A percentile compares a stretch with the other conserved stretches of the same genome.
Evolutionary conservation across 192 early-diverging fungal species (phyloP).

Genomic region (Chytriomyces sp.): DNA sequence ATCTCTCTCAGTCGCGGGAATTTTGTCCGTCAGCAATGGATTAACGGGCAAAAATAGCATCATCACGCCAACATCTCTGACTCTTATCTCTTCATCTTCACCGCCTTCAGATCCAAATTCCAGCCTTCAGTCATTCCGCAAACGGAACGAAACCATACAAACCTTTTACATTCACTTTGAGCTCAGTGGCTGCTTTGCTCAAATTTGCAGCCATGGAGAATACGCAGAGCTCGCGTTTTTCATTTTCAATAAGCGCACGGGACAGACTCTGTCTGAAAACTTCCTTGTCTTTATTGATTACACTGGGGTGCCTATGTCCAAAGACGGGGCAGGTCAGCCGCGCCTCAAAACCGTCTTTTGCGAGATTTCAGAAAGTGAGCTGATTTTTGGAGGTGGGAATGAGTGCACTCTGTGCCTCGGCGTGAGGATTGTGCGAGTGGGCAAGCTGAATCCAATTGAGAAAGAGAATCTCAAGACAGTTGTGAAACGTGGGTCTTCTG

Average conservation of each 20-base stretch:
- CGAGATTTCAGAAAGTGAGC: conserved; percentile 42
- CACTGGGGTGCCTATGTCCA: conserved; percentile 55
- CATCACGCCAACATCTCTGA: neutral
- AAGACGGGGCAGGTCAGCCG: conserved; percentile 33
- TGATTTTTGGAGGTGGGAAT: neutral
- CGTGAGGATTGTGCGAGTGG: conserved; percentile 63
- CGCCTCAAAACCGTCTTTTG: conserved; percentile 62
- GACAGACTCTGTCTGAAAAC: conserved; percentile 60
- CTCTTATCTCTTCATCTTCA: too few relatives aligned
- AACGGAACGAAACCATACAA: conserved; percentile 18
- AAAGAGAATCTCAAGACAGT: conserved; percentile 39
- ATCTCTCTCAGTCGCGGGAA: neutral
- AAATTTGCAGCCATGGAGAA: conserved; percentile 63
- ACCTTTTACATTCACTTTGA: conserved; percentile 55
- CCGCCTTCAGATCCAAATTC: neutral
- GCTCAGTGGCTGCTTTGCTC: conserved; percentile 55
- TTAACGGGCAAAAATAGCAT: neutral
- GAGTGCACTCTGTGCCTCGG: conserved; percentile 52
- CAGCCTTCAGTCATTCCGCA: conserved; percentile 3
- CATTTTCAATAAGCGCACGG: conserved; percentile 53
- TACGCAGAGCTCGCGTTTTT: conserved; percentile 63
- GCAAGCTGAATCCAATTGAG: conserved; percentile 62
- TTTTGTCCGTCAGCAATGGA: neutral
- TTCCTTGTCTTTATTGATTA: conserved; percentile 59
- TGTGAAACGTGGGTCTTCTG: conserved; percentile 12